Conservation (phyloP, 345 rosid species). For the Arabidopsis arenosa region DNA sequence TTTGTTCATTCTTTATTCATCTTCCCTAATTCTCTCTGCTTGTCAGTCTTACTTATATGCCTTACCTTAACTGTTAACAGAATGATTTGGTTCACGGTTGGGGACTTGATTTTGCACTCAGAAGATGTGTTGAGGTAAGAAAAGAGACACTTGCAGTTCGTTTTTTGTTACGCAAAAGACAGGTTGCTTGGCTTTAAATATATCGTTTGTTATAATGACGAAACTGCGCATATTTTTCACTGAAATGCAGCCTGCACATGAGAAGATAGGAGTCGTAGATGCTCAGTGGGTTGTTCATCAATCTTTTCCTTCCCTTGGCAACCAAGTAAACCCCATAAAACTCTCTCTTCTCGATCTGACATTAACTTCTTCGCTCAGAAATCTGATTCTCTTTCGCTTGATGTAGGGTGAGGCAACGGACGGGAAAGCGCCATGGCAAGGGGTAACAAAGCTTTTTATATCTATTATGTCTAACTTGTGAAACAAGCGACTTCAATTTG, state of each 20-base stretch:
- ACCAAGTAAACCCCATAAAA: constrained; percentile 61
- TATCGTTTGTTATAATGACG: constrained; percentile 10
- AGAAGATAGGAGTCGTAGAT: constrained; percentile 98
- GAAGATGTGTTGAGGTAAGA: constrained; percentile 85
- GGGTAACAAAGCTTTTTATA: constrained; percentile 53
- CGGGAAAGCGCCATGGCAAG: constrained; percentile 92
- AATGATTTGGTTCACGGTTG: constrained; percentile 99
- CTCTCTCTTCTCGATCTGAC: constrained; percentile 4
- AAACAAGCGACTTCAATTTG: constrained; percentile 16
- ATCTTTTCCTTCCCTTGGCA: constrained; percentile 85
- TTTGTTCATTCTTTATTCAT: constrained; percentile 26
- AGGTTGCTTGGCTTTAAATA: constrained; percentile 15
- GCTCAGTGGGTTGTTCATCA: constrained; percentile 97
- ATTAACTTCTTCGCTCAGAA: background rate
- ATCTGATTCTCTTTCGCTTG: constrained; percentile 3
- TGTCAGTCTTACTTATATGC: constrained; percentile 18
- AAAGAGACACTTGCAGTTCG: background rate
- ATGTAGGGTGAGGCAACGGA: constrained; percentile 65
- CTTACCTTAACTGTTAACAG: constrained; percentile 51
- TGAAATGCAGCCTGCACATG: constrained; percentile 83
- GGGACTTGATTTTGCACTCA: constrained; percentile 98
- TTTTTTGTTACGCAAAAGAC: background rate
- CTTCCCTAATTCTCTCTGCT: background rate
- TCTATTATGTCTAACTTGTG: constrained; percentile 26
- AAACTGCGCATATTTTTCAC: background rate